Conservation (phyloP, 495 filamentous ascomycete species). For the Podospora conica region DNA sequence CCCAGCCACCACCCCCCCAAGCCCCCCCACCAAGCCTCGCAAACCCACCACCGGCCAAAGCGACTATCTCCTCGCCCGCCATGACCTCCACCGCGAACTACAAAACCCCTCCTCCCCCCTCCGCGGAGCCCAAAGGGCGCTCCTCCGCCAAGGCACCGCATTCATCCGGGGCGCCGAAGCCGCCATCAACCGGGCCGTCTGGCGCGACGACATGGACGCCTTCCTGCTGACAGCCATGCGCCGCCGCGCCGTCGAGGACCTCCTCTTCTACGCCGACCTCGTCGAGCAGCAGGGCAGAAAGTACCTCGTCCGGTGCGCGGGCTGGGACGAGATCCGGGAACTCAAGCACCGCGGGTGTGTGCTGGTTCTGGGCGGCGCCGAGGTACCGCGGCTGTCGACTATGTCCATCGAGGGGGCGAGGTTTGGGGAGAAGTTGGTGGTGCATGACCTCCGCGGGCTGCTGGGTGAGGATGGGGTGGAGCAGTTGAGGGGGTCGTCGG, state of each 20-base stretch:
- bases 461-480: conserved; percentile 33
- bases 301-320: conserved; percentile 31
- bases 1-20: neutral
- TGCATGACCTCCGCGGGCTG: conserved; percentile 37
- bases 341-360: conserved; percentile 32
- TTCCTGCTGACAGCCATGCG: conserved; percentile 52
- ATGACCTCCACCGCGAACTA: neutral
- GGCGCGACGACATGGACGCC: conserved; percentile 64
- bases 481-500: conserved; percentile 24
- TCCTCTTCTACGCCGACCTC: conserved; percentile 27
- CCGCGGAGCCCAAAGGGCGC: neutral
- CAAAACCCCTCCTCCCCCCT: neutral
- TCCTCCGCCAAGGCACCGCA: conserved; percentile 14
- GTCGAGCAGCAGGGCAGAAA: conserved; percentile 19
- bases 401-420: conserved; percentile 22
- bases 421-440: conserved; percentile 25
- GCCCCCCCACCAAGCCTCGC: neutral
- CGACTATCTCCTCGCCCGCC: neutral
- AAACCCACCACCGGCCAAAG: neutral
- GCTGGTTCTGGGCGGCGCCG: conserved; percentile 27
- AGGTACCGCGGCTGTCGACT: conserved; percentile 22
- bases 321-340: conserved; percentile 29
- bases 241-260: conserved; percentile 36
- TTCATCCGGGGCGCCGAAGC: neutral
- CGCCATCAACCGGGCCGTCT: conserved; percentile 32